Evolutionary conservation across 257 asterid species (phyloP), one percentile per base, ranked within the genome.

Genomic region (Gentiana dahurica): DNA sequence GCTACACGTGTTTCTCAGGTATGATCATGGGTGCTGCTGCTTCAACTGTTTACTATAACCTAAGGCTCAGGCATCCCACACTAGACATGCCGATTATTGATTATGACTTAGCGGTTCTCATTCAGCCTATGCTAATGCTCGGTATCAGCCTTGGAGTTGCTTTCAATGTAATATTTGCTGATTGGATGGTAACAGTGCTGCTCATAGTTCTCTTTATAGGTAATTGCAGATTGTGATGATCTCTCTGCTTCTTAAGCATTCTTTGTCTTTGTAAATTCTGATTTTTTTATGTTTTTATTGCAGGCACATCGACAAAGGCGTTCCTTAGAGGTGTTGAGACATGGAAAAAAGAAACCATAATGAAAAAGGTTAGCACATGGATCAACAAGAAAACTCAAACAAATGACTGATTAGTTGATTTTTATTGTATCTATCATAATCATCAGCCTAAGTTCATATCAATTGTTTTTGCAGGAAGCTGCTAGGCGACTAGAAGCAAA

Each of bases 161-260:
- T 69, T 88, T 92, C 75, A 92, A 92, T 71, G 98, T 92, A 10
- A 1, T 92, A 34, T 92, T 92, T 67, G 86, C 98, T 15, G 97
- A 92, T 67, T 92, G 98, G 98, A 88, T 92, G 95, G 89, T 92
- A 54, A 92, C 98, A 6, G 89, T 92, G 65, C 97, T 92, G 66
- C 81, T 92, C 24, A 92, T 92, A 39, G 0, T 87, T 73, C 96
- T 91, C 68, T 91, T 91, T 75, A 10, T 85, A 41, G 94, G 98
- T 91, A 72, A 71, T 61, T 47, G 46, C 58, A 65, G 61, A 57
- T 59, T 55, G 2, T 36, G 35, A 60, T 60, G 44, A 24, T 24
- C 59, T 34, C 39, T 62, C 33, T 57, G 13, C 43, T 49, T 59
- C 10, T 55, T 34, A 13, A 24, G 38, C 39, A 13, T 44, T 46